phyloP scores from a whole-genome alignment of 2,329 filamentous ascomycete species.

The Dothistroma pini region DNA sequence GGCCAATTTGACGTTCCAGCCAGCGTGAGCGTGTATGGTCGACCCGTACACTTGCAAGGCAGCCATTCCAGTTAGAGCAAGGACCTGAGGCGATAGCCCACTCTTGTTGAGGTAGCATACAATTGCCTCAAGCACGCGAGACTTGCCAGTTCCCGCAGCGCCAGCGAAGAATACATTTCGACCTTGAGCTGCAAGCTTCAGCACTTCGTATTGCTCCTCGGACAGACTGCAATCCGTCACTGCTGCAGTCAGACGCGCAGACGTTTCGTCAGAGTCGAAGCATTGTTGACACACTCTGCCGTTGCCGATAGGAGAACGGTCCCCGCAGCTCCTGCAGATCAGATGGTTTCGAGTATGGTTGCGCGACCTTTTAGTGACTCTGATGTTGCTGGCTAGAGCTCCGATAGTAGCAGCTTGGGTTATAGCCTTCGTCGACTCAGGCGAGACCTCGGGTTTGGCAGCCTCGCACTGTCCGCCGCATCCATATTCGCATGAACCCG shows the following conservation, averaged over 20 bases:
- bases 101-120: conserved; percentile 36
- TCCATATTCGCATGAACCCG: conserved; percentile 3
- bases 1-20: conserved; percentile 51
- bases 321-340: conserved; percentile 1
- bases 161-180: conserved; percentile 63
- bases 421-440: not conserved
- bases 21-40: conserved; percentile 44
- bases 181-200: conserved; percentile 37
- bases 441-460: not conserved
- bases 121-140: conserved; percentile 51
- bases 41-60: conserved; percentile 10
- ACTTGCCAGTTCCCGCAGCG: conserved; percentile 59
- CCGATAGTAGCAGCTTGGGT: not conserved
- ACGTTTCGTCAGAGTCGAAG: not conserved
- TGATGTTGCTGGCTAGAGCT: not conserved
- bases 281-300: not conserved
- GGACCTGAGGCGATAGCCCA: not conserved
- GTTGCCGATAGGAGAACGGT: not conserved
- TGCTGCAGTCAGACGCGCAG: not conserved
- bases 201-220: conserved; percentile 9
- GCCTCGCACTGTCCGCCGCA: conserved; percentile 8
- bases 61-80: conserved; percentile 9
- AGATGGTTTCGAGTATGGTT: not conserved
- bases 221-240: not conserved
- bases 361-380: not conserved